Base-by-base conservation (phyloP, 2,329 filamentous ascomycete species). In the Domatiomyces globalis region DNA sequence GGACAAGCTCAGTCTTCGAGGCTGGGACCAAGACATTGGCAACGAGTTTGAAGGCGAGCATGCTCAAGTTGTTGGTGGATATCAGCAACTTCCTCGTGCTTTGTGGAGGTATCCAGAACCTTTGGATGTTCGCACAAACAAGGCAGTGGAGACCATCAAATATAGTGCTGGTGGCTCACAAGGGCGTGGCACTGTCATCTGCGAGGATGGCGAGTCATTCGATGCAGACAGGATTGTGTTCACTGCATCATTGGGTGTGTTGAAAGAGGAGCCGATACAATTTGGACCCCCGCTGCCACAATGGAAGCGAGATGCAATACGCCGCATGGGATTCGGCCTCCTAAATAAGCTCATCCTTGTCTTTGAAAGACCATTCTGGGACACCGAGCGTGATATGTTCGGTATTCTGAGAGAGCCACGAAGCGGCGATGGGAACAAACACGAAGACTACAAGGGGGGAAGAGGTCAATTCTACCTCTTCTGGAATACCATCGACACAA, bases 31-130 rank as follows among this genome's bases (percentile, higher is more conserved):
- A 62, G 94, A 98, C 63, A 88, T 89, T 48, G 92, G 92, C 0
- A 95, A 98, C 61, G 92, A 98, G 64, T 98, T 94, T 71, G 89
- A 95, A 66, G 92, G 92, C 5, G 83, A 85, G 55, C 94, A 98
- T 65, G 87, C 87, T 1, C 90, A 95, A 77, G 81, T 98, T 2
- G 77, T 94, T 22, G 92, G 94, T 43, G 92, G 92, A 1, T 98
- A 96, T 63, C 88, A 94, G 60, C 87, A 89, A 62, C 80, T 98
- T 45, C 86, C 90, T n/a, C 81, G 87, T 59, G 92, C 89, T 2
- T 70, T 98, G 6, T 82, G 85, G 68, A 80, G 84, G 48, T 80
- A 83, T 46, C 92, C 92, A 0, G 78, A 76, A 5, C 80, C 81
- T 53, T 75, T 98, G 1, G 79, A 94, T 60, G 78, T 96, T 29